phyloP scores from a whole-genome alignment of 371 early-diverging fungal species.

The Mortierella sp. region DNA sequence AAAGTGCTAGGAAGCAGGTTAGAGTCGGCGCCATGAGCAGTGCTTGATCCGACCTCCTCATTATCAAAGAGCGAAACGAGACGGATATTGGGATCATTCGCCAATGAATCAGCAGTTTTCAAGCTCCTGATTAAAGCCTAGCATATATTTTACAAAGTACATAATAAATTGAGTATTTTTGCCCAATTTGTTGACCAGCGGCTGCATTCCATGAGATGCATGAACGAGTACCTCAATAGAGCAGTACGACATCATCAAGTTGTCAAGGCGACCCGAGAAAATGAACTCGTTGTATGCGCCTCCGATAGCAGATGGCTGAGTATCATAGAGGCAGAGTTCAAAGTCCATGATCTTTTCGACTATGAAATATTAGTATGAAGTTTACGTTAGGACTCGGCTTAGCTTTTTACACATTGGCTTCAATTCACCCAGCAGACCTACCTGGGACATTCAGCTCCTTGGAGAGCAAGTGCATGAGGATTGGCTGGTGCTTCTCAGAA shows the following conservation, averaged over 20 bases:
- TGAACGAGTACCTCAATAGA: slow-evolving; percentile 67
- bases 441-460: slow-evolving; percentile 78
- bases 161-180: not conserved
- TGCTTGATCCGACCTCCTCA: slow-evolving; percentile 97
- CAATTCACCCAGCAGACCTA: slow-evolving; percentile 38
- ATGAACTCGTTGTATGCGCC: slow-evolving; percentile 94
- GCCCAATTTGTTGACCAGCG: not conserved
- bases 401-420: not conserved
- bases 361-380: slow-evolving; percentile 16
- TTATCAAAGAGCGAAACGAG: slow-evolving; percentile 95
- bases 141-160: not conserved
- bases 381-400: too few species aligned
- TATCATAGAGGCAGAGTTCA: slow-evolving; percentile 95
- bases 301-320: slow-evolving; percentile 86
- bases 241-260: slow-evolving; percentile 94
- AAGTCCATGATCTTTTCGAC: slow-evolving; percentile 89
- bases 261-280: slow-evolving; percentile 94
- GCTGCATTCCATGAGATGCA: not conserved
- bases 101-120: slow-evolving; percentile 59
- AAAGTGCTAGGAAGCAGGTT: slow-evolving; percentile 84
- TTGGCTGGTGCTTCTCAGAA: slow-evolving; percentile 78
- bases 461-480: slow-evolving; percentile 81
- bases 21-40: slow-evolving; percentile 96
- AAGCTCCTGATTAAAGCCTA: slow-evolving; percentile 70
- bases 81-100: slow-evolving; percentile 84